phyloP scores from a whole-genome alignment of 805 yeast genomes.

The Komagataella phaffii region DNA sequence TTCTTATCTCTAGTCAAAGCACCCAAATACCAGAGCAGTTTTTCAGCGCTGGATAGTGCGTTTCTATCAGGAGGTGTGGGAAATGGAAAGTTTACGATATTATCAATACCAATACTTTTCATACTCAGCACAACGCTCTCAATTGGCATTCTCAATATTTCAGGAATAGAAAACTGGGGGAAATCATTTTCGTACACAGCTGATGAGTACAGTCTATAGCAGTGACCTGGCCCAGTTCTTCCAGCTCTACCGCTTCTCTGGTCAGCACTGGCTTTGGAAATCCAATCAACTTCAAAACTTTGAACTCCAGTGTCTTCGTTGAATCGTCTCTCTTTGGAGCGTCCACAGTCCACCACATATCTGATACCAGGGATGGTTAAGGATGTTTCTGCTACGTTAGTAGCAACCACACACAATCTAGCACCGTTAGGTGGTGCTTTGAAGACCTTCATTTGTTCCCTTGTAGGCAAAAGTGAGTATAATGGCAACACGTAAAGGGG shows the following conservation, averaged over 20 bases:
- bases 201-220: constrained; percentile 83
- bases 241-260: constrained; percentile 98
- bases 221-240: constrained; percentile 97
- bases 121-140: constrained; percentile 91
- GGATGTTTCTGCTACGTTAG: constrained; percentile 96
- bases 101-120: constrained; percentile 96
- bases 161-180: constrained; percentile 74
- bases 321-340: constrained; percentile 77
- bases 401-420: constrained; percentile 85
- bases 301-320: constrained; percentile 84
- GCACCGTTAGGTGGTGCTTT: constrained; percentile 75
- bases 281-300: constrained; percentile 83
- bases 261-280: constrained; percentile 89
- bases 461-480: constrained; percentile 87
- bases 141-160: constrained; percentile 87
- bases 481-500: constrained; percentile 87
- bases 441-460: constrained; percentile 89
- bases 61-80: constrained; percentile 80
- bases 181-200: constrained; percentile 88
- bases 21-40: constrained; percentile 56
- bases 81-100: constrained; percentile 84
- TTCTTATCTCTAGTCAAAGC: constrained; percentile 48
- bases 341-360: constrained; percentile 91
- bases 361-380: constrained; percentile 91
- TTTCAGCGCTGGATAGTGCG: constrained; percentile 52